Percentiles rank a stretch among this genome's conserved stretches.
These are phyloP conservation scores for Lactifluus echinatus DNA, from an alignment of 768 basidiomycete genomes.

Conservation along the genomic window DNA sequence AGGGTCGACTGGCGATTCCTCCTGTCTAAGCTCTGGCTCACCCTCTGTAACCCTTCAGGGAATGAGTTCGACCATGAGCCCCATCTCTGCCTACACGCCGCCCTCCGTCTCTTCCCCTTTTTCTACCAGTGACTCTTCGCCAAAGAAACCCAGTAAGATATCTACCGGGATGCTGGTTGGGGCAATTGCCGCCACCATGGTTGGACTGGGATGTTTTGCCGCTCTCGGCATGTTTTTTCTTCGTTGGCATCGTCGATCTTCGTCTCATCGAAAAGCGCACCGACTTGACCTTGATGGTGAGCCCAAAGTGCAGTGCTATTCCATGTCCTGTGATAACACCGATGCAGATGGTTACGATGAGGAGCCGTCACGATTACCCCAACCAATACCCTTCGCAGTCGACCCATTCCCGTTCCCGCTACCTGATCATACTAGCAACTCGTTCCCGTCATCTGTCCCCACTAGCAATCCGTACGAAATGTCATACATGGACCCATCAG, in stretches of 20 bases:
- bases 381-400: neutral
- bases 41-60: conserved; percentile 40
- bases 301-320: neutral
- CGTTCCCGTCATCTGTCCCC: too few species aligned
- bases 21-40: conserved; percentile 45
- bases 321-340: neutral
- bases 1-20: conserved; percentile 36
- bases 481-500: neutral
- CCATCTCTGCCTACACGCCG: neutral
- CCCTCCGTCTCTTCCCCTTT: neutral
- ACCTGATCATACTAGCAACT: neutral
- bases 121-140: neutral
- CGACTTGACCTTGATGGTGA: neutral
- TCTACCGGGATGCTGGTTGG: neutral
- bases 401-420: neutral
- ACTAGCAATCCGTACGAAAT: neutral
- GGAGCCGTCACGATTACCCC: neutral
- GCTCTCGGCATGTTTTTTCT: neutral
- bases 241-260: neutral
- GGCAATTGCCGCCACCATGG: neutral
- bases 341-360: neutral
- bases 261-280: neutral
- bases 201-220: neutral
- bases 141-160: neutral
- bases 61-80: neutral